Base-by-base conservation (phyloP, 1,284 basidiomycete species). In the Cystobasidium slooffiae region DNA sequence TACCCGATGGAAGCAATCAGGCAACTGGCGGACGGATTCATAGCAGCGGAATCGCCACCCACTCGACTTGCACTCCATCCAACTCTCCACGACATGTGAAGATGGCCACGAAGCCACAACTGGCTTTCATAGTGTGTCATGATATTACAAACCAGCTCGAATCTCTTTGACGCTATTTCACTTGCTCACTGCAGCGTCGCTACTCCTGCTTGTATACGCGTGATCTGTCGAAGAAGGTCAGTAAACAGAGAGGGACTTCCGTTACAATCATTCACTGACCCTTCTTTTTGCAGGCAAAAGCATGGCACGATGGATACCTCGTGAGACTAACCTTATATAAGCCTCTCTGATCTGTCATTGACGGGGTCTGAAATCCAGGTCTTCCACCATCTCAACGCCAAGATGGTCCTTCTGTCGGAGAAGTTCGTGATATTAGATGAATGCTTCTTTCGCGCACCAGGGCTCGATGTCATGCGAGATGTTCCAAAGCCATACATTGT, bases 131-230 rank as follows among this genome's bases (percentile, higher is more conserved):
- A 66, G 64, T 66, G 20, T 1, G 64, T 20, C 22, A 9, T n/a
- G 3, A 16, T 63, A 10, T 69, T 12, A 44, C 1, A 6, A 3
- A 22, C 5, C 12, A 8, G 18, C n/a, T 6, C 5, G 22, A 31
- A 31, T 18, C 64, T 66, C n/a, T 37, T 44, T 53, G 44, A 43
- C 20, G 18, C 18, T 5, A 20, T 16, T 1, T 24, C 43, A 14
- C 5, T 52, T 52, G 18, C 24, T 12, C 41, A 1, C 8, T 39
- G 14, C 52, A 73, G 70, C 62, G 70, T 12, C 70, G 70, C 10
- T 73, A 73, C 63, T 55, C 44, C 44, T 73, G 70, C 70, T 65
- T 73, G 63, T 73, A 73, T 63, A 73, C 70, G 44, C 70, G 59
- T 43, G 70, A 73, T 62, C n/a, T 73, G 10, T 3, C 37, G 39